Conservation (phyloP, 441 rosid species). For the Mallotus japonicus region DNA sequence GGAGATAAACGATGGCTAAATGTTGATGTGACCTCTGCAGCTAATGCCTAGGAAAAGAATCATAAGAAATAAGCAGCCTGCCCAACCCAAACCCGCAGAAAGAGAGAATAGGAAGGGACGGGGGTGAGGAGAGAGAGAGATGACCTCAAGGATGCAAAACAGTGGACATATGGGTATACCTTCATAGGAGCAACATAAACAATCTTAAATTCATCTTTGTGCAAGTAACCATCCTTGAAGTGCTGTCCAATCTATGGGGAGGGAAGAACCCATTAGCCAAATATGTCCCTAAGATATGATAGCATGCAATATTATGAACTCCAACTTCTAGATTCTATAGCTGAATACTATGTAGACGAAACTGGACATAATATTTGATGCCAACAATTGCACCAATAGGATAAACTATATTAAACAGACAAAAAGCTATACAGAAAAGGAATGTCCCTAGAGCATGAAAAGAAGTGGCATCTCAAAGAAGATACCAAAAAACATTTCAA, state of each 20-base stretch:
- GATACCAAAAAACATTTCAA: neutral
- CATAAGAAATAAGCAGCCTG: constrained; percentile 24
- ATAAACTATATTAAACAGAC: neutral
- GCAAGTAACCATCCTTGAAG: constrained; percentile 93
- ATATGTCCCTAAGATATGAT: neutral
- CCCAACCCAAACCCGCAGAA: neutral
- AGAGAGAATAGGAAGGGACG: neutral
- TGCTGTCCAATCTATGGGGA: constrained; percentile 82
- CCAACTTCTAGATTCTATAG: neutral
- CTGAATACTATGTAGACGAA: neutral
- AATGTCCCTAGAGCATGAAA: neutral
- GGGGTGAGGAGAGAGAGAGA: neutral
- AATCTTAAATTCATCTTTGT: constrained; percentile 92
- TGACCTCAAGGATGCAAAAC: neutral
- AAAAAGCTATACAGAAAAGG: neutral
- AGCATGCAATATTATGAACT: neutral
- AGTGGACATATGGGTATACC: constrained; percentile 38
- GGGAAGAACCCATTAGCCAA: neutral
- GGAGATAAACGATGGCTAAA: constrained; percentile 91
- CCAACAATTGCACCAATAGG: neutral
- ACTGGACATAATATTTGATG: neutral
- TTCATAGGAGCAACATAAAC: constrained; percentile 99
- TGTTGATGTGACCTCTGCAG: constrained; percentile 92
- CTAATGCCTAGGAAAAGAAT: constrained; percentile 65
- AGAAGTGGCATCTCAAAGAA: neutral